Evolutionary conservation across 257 asterid species (phyloP).

Genomic region (Nicotiana knightiana): DNA sequence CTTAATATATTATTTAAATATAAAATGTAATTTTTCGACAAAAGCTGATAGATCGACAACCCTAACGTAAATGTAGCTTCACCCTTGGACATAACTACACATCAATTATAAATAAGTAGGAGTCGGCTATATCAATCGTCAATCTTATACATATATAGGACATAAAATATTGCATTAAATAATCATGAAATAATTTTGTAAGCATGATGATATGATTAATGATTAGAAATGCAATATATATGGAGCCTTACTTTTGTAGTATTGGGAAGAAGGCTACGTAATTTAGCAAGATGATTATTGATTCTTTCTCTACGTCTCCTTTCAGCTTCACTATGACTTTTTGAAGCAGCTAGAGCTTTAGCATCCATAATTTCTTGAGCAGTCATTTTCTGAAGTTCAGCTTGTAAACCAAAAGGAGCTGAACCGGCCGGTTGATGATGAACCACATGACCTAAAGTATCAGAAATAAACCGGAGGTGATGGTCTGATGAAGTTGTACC

Average conservation of each 20-base stretch:
- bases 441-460: conserved; percentile 41
- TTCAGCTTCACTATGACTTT: conserved; percentile 96
- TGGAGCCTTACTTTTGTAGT: conserved; percentile 79
- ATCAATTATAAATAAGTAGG: no score
- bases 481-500: conserved; percentile 29
- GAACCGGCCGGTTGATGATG: conserved; percentile 27
- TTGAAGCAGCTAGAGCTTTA: conserved; percentile 88
- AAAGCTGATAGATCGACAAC: no score
- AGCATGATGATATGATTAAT: conserved; percentile 13
- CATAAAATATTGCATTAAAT: not conserved
- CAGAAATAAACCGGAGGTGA: conserved; percentile 29
- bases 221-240: conserved; percentile 5
- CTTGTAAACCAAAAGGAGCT: conserved; percentile 73
- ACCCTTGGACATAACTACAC: no score
- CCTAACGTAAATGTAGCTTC: no score
- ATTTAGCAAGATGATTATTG: conserved; percentile 80
- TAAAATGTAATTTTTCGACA: no score
- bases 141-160: no score
- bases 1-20: no score
- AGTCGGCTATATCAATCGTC: no score
- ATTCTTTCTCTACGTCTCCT: conserved; percentile 87
- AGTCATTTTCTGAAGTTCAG: conserved; percentile 82
- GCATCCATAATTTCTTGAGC: conserved; percentile 97
- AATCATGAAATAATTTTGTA: not conserved
- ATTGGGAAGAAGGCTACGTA: conserved; percentile 80